phyloP scores from a whole-genome alignment of 2,329 filamentous ascomycete genomes.

The Aspergillus tanneri region DNA sequence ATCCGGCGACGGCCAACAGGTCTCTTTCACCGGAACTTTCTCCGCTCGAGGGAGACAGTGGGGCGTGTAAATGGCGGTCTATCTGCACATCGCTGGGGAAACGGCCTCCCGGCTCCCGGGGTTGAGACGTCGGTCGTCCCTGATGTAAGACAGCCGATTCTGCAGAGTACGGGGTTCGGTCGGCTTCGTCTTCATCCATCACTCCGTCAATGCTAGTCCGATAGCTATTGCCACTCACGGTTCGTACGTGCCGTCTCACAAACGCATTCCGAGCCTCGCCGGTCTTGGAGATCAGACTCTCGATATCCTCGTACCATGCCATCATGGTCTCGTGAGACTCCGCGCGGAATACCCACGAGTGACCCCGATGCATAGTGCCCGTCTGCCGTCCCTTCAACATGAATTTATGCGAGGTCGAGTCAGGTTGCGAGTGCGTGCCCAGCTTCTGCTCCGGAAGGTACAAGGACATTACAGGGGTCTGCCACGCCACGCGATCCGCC shows the following conservation, averaged over 20 bases:
- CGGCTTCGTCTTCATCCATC: conserved; percentile 71
- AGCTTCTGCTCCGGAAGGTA: conserved; percentile 94
- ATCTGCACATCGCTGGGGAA: conserved; percentile 94
- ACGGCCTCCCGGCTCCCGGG: conserved; percentile 84
- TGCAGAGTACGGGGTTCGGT: conserved; percentile 64
- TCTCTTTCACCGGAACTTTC: conserved; percentile 70
- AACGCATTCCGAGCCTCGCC: conserved; percentile 86
- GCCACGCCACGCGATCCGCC: conserved; percentile 78
- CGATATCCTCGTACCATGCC: conserved; percentile 94
- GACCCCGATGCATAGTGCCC: conserved; percentile 81
- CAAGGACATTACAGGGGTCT: conserved; percentile 92
- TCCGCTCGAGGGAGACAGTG: conserved; percentile 76
- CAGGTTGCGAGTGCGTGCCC: conserved; percentile 80
- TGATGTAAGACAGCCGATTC: conserved; percentile 45
- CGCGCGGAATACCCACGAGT: conserved; percentile 67
- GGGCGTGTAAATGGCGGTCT: conserved; percentile 78
- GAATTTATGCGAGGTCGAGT: conserved; percentile 91
- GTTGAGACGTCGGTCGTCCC: conserved; percentile 40
- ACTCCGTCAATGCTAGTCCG: conserved; percentile 71
- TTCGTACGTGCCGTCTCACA: conserved; percentile 77
- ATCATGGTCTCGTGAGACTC: conserved; percentile 89
- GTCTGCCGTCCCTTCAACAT: conserved; percentile 95
- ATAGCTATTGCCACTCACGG: conserved; percentile 64
- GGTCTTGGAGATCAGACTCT: conserved; percentile 80
- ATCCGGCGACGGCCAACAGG: conserved; percentile 59